Evolutionary conservation across 345 rosid species (phyloP).

Genomic region (Citrus hindsii): DNA sequence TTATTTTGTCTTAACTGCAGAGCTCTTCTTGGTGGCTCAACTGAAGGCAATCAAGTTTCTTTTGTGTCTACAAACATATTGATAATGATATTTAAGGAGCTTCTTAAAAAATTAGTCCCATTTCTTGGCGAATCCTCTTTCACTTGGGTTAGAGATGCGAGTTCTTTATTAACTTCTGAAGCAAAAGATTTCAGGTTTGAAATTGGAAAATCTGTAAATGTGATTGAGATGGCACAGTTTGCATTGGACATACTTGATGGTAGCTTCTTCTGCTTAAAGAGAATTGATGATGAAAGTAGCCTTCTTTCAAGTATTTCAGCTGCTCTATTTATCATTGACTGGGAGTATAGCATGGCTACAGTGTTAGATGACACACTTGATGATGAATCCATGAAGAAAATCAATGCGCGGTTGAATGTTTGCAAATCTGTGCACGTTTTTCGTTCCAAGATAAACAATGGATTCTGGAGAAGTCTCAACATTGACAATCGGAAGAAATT

Average conservation of each 20-base stretch:
- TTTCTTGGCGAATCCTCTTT: constrained; percentile 64
- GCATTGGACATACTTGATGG: constrained; percentile 62
- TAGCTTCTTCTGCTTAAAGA: constrained; percentile 56
- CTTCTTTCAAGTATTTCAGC: constrained; percentile 58
- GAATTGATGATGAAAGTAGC: constrained; percentile 47
- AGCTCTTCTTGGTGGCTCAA: constrained; percentile 73
- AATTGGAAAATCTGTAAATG: constrained; percentile 22
- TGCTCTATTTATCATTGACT: constrained; percentile 53
- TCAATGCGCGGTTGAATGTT: constrained; percentile 36
- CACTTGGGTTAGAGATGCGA: constrained; percentile 52
- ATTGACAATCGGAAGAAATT: constrained; percentile 42
- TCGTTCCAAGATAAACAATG: constrained; percentile 38
- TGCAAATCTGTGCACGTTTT: constrained; percentile 41
- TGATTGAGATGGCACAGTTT: constrained; percentile 47
- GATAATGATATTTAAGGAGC: constrained; percentile 42
- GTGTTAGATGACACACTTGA: constrained; percentile 29
- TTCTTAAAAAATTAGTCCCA: constrained; percentile 45
- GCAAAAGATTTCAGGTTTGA: constrained; percentile 27
- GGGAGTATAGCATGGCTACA: constrained; percentile 57
- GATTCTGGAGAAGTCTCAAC: constrained; percentile 50
- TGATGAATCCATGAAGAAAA: constrained; percentile 31
- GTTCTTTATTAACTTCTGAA: constrained; percentile 33
- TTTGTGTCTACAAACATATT: constrained; percentile 56
- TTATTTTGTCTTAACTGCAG: constrained; percentile 41
- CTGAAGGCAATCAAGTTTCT: constrained; percentile 39